Base-by-base conservation (phyloP, 2,329 filamentous ascomycete genomes). In the Sordariomycetes sp. region DNA sequence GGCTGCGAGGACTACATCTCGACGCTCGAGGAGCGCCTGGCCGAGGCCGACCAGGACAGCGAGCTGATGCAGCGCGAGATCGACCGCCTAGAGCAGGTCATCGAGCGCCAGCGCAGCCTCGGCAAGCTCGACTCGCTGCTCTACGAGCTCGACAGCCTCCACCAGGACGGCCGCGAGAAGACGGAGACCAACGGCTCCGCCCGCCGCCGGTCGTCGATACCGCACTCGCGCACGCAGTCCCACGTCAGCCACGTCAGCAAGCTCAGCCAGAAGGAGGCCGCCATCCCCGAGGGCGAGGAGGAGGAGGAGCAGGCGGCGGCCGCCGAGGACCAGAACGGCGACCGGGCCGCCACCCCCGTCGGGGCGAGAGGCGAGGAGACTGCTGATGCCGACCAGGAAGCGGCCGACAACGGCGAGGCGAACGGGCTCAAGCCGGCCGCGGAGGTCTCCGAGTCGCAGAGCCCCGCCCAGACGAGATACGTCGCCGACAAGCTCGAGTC, bases 31-130 rank as follows among this genome's bases (percentile, higher is more conserved):
- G 94, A 97, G 73, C 88, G 93, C 24, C 81, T 99, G 10, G 94
- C 94, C 0, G 94, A 99, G 72, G 88, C 93, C 2, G 94, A 99
- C 66, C 93, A 97, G 70, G 94, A 99, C 68, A 85, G 90, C 62
- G 94, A 97, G 70, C 76, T 97, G 61, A 97, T 99, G 93, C 91
- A 96, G 70, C 89, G 93, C 40, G 94, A 99, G 68, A 89, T 99
- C 62, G 90, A 97, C 66, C 85, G 93, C 37, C 79, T 99, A 14
- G 94, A 97, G 71, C 90, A 96, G 70, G 90, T 99, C 8, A 85
- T 99, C 56, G 93, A 97, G 71, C 89, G 95, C 54, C 94, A 99
- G 71, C 83, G 94, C 60, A 97, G 92, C 69, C 82, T 99, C 3
- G 94, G 94, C 48, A 96, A 97, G 71, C 81, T 99, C 3, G 94